Conservation (phyloP, 2,329 filamentous ascomycete genomes). For the Trichoderma harzianum region DNA sequence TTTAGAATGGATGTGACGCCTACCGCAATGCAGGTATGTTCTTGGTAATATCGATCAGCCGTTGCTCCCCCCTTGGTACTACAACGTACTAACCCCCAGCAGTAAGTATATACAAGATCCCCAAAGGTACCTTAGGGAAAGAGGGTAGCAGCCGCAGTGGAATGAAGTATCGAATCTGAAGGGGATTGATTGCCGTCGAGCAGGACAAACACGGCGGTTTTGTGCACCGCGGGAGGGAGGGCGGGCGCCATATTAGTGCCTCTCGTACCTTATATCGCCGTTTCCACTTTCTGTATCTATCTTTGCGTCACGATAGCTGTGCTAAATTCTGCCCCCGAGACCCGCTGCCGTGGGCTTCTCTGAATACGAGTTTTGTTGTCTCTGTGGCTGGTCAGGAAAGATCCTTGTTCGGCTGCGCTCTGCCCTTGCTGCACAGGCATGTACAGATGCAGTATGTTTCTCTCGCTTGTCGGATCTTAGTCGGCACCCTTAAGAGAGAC, state of each 20-base stretch:
- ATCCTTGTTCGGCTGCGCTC: slow-evolving; percentile 5
- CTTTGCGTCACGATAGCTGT: neutral
- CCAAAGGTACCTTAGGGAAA: neutral
- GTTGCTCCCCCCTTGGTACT: neutral
- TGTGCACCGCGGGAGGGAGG: neutral
- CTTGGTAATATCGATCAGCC: slow-evolving; percentile 1
- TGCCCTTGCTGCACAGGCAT: slow-evolving; percentile 1
- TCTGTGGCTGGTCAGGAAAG: neutral
- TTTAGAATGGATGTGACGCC: neutral
- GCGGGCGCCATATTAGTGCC: neutral
- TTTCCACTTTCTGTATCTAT: neutral
- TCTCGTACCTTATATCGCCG: slow-evolving; percentile 1
- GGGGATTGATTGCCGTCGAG: neutral
- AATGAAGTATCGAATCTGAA: neutral
- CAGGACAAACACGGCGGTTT: neutral
- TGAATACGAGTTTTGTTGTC: slow-evolving; percentile 7
- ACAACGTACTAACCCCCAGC: neutral
- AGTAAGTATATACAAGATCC: neutral
- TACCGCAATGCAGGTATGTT: neutral
- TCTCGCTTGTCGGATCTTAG: slow-evolving; percentile 3
- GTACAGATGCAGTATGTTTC: slow-evolving; percentile 1
- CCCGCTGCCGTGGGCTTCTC: neutral
- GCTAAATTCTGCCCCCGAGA: neutral
- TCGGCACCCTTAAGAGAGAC: neutral
- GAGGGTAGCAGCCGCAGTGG: neutral